phyloP scores from a whole-genome alignment of 2,329 filamentous ascomycete species.

The Talaromyces pinophilus region DNA sequence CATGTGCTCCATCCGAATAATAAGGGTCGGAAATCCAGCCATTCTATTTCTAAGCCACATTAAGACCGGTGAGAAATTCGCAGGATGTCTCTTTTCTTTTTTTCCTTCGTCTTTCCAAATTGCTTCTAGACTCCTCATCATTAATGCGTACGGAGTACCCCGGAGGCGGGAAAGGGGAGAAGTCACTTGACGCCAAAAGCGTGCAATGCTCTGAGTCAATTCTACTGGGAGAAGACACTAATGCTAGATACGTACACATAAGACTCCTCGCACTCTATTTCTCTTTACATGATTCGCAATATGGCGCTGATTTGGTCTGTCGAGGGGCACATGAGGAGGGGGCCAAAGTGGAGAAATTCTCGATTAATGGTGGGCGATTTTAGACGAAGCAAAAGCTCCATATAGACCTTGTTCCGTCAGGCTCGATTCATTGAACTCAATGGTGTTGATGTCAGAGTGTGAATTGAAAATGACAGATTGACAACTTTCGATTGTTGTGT shows the following conservation, averaged over 20 bases:
- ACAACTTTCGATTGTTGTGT: background rate
- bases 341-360: slow-evolving; percentile 10
- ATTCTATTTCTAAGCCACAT: slow-evolving; percentile 2
- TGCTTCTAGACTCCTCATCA: background rate
- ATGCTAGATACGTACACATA: background rate
- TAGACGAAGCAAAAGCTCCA: background rate
- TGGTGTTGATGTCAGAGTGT: background rate
- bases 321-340: slow-evolving; percentile 1
- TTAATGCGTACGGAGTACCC: background rate
- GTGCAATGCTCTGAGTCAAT: background rate
- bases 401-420: background rate
- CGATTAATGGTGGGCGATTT: background rate
- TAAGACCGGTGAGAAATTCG: slow-evolving; percentile 5
- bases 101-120: background rate
- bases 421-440: background rate
- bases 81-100: background rate
- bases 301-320: background rate
- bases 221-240: background rate
- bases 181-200: slow-evolving; percentile 1
- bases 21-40: slow-evolving; percentile 1
- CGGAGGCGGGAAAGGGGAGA: background rate
- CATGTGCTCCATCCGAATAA: slow-evolving; percentile 11
- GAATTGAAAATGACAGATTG: background rate
- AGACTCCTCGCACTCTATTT: background rate
- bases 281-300: background rate